These are phyloP conservation scores for Calcarisporium arbuscula DNA, from an alignment of 2,329 filamentous ascomycete species.

Conservation along the genomic window DNA sequence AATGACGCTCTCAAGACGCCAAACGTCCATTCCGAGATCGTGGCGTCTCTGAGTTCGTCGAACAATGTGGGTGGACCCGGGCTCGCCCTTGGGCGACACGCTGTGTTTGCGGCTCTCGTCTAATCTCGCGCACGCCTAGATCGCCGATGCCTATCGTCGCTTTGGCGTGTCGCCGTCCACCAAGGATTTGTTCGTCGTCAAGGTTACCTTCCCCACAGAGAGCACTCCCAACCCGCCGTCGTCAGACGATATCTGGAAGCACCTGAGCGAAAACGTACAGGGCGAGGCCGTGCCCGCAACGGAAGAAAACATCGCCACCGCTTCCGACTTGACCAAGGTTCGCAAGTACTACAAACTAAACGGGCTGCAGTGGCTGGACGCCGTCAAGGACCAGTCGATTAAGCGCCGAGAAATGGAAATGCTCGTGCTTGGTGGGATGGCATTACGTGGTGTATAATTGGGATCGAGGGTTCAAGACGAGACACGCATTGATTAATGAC, in stretches of 20 bases:
- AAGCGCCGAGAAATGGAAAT: constrained; percentile 56
- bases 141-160: constrained; percentile 82
- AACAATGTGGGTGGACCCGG: constrained; percentile 71
- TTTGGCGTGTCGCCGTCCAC: constrained; percentile 74
- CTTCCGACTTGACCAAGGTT: constrained; percentile 63
- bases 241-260: constrained; percentile 45
- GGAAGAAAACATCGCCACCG: constrained; percentile 52
- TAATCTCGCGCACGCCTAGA: constrained; percentile 49
- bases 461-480: too few species aligned
- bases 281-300: constrained; percentile 54
- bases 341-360: constrained; percentile 85
- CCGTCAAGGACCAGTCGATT: constrained; percentile 34
- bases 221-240: constrained; percentile 34
- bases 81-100: too few species aligned
- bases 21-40: constrained; percentile 85
- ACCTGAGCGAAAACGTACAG: constrained; percentile 56
- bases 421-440: constrained; percentile 70
- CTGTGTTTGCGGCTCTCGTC: too few species aligned
- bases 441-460: constrained; percentile 40
- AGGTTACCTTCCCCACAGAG: constrained; percentile 54
- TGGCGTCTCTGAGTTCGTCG: constrained; percentile 71
- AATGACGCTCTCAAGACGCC: constrained; percentile 63
- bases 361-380: constrained; percentile 44
- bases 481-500: too few species aligned
- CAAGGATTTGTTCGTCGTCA: constrained; percentile 70